Conservation (phyloP, 441 rosid genomes). For the Populus hybrid region DNA sequence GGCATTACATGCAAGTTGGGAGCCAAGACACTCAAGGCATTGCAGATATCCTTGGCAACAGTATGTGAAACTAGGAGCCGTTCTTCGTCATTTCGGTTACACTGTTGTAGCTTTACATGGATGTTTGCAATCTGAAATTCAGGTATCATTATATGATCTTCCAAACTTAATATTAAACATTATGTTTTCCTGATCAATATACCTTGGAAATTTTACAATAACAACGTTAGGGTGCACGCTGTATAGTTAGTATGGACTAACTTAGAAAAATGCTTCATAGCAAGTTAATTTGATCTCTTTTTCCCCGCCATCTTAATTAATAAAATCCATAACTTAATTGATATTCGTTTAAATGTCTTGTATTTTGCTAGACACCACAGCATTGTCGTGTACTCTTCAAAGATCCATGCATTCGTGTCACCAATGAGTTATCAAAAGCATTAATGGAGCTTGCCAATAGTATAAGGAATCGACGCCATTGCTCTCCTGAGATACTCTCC, state of each 20-base stretch:
- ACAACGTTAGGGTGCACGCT: not conserved
- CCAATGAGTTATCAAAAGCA: slow-evolving; percentile 62
- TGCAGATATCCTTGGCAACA: slow-evolving; percentile 76
- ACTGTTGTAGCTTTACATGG: slow-evolving; percentile 83
- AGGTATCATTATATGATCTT: slow-evolving; percentile 36
- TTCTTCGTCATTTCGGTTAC: slow-evolving; percentile 84
- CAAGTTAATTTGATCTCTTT: not conserved
- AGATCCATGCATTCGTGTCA: slow-evolving; percentile 63
- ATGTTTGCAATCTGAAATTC: slow-evolving; percentile 76
- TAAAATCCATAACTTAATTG: not conserved
- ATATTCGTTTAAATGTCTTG: not conserved
- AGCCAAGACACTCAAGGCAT: slow-evolving; percentile 64
- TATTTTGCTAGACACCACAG: slow-evolving; percentile 42
- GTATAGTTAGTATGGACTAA: not conserved
- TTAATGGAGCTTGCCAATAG: slow-evolving; percentile 60
- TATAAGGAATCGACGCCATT: slow-evolving; percentile 56
- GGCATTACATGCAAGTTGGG: slow-evolving; percentile 91
- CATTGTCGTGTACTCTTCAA: slow-evolving; percentile 68
- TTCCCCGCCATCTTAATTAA: not conserved
- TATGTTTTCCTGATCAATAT: not conserved
- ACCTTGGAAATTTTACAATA: not conserved
- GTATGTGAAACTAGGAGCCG: slow-evolving; percentile 76
- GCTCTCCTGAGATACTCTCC: slow-evolving; percentile 71
- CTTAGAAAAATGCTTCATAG: not conserved
- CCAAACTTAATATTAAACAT: not conserved